A percentile compares a stretch with the other conserved stretches of the same genome.
phyloP scores from a whole-genome alignment of 768 basidiomycete genomes.

The Lentinula sp. region DNA sequence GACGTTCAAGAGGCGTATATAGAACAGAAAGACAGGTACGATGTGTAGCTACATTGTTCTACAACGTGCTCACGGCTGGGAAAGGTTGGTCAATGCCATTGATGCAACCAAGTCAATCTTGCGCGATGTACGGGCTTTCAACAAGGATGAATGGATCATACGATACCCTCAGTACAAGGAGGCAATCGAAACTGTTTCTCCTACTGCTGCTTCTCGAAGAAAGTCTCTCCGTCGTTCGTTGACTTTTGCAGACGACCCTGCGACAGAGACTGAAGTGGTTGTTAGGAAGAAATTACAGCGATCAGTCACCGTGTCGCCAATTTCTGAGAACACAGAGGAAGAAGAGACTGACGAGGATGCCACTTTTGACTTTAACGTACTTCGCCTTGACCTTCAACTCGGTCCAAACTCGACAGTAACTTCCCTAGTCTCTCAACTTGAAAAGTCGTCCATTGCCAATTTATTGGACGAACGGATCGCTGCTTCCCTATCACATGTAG shows the following conservation, averaged over 20 bases:
- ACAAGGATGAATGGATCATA: slow-evolving; percentile 82
- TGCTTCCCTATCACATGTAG: slow-evolving; percentile 69
- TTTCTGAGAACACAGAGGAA: slow-evolving; percentile 40
- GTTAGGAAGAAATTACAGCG: slow-evolving; percentile 43
- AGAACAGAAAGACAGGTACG: slow-evolving; percentile 70
- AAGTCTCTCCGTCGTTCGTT: slow-evolving; percentile 57
- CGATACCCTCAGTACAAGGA: slow-evolving; percentile 77
- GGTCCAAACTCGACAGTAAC: slow-evolving; percentile 64
- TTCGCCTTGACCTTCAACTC: slow-evolving; percentile 90
- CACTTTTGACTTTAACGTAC: slow-evolving; percentile 72
- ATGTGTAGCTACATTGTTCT: slow-evolving; percentile 1
- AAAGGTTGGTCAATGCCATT: slow-evolving; percentile 72
- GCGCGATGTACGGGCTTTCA: slow-evolving; percentile 69
- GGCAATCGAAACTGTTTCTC: slow-evolving; percentile 24
- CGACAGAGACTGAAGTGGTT: slow-evolving; percentile 59
- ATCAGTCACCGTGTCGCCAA: slow-evolving; percentile 53
- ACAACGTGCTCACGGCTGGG: neutral
- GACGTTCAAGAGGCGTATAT: slow-evolving; percentile 75
- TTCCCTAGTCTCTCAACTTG: slow-evolving; percentile 83
- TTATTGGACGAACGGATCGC: slow-evolving; percentile 83
- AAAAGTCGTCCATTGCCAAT: slow-evolving; percentile 89
- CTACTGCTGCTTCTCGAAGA: slow-evolving; percentile 27
- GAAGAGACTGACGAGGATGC: slow-evolving; percentile 28
- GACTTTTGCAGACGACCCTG: slow-evolving; percentile 82
- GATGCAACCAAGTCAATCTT: slow-evolving; percentile 66